Percentiles rank a stretch among this genome's conserved stretches.
Conservation (phyloP, 768 basidiomycete genomes). For the Suillus spraguei region DNA sequence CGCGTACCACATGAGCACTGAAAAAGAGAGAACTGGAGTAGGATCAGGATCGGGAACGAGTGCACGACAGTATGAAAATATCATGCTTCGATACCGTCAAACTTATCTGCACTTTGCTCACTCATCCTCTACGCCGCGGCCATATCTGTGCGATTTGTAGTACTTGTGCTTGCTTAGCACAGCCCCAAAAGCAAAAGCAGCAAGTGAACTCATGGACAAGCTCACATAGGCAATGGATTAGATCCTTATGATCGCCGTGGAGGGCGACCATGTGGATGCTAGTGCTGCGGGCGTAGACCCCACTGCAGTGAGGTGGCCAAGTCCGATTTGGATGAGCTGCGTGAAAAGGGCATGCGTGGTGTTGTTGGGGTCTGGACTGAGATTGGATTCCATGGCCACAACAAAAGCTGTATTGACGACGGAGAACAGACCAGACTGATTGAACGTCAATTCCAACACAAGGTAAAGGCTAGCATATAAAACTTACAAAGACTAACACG, state of each 20-base stretch:
- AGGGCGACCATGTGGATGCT: slow-evolving; percentile 3
- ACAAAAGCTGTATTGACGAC: slow-evolving; percentile 18
- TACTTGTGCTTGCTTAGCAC: slow-evolving; percentile 17
- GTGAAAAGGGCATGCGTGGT: slow-evolving; percentile 17
- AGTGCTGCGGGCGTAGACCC: background rate
- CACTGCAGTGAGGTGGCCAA: slow-evolving; percentile 10
- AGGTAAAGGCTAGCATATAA: background rate
- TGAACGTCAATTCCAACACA: background rate
- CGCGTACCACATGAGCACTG: slow-evolving; percentile 5
- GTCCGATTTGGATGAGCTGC: slow-evolving; percentile 11
- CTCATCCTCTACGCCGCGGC: slow-evolving; percentile 11
- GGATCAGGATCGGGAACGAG: slow-evolving; percentile 12
- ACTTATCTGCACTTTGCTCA: slow-evolving; percentile 15
- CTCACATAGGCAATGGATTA: slow-evolving; percentile 17
- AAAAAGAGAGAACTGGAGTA: slow-evolving; percentile 17
- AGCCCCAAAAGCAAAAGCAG: slow-evolving; percentile 17
- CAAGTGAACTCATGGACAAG: slow-evolving; percentile 14
- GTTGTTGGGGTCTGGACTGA: slow-evolving; percentile 14
- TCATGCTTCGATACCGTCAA: slow-evolving; percentile 15
- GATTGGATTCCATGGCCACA: slow-evolving; percentile 11
- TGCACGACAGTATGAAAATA: slow-evolving; percentile 15
- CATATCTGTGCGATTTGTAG: background rate
- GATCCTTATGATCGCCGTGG: background rate
- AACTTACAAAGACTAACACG: slow-evolving; percentile 24
- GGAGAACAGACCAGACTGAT: slow-evolving; percentile 19